Percentiles rank a stretch among this genome's conserved stretches.
These are phyloP conservation scores for Coprinopsis strossmayeri DNA, from an alignment of 768 basidiomycete species.

Conservation along the genomic window DNA sequence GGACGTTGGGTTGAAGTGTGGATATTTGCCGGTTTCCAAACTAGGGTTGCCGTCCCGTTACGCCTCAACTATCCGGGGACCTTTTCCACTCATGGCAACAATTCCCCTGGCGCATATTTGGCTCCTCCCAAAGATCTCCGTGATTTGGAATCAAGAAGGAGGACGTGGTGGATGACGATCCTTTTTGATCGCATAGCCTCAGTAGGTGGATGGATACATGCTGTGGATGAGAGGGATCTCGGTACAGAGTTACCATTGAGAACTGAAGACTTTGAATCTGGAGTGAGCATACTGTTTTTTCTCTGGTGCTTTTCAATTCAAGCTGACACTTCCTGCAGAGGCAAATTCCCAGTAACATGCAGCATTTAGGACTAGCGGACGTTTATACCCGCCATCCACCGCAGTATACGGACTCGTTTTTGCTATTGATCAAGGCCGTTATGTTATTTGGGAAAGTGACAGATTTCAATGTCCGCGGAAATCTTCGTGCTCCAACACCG, in stretches of 20 bases:
- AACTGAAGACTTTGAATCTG: slow-evolving; percentile 67
- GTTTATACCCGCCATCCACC: slow-evolving; percentile 67
- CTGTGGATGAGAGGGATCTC: slow-evolving; percentile 76
- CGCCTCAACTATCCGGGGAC: slow-evolving; percentile 85
- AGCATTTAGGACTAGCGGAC: slow-evolving; percentile 56
- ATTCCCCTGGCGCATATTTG: slow-evolving; percentile 73
- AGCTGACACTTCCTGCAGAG: slow-evolving; percentile 30
- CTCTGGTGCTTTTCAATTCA: not conserved
- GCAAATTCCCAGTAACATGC: slow-evolving; percentile 65
- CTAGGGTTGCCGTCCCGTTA: slow-evolving; percentile 73
- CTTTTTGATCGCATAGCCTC: slow-evolving; percentile 79
- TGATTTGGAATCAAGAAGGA: slow-evolving; percentile 71
- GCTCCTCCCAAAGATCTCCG: slow-evolving; percentile 70
- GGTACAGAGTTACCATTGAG: slow-evolving; percentile 80
- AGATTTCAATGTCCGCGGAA: slow-evolving; percentile 76
- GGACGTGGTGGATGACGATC: slow-evolving; percentile 91
- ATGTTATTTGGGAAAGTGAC: slow-evolving; percentile 85
- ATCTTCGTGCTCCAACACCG: slow-evolving; percentile 57
- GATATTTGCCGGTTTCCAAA: slow-evolving; percentile 86
- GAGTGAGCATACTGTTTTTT: slow-evolving; percentile 35
- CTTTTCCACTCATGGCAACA: slow-evolving; percentile 59
- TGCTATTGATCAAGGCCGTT: slow-evolving; percentile 74
- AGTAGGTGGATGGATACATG: slow-evolving; percentile 82
- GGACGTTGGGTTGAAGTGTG: slow-evolving; percentile 89
- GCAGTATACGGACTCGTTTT: slow-evolving; percentile 76